Base-by-base conservation (phyloP, 1,284 basidiomycete genomes). In the Quambalaria eucalypti region DNA sequence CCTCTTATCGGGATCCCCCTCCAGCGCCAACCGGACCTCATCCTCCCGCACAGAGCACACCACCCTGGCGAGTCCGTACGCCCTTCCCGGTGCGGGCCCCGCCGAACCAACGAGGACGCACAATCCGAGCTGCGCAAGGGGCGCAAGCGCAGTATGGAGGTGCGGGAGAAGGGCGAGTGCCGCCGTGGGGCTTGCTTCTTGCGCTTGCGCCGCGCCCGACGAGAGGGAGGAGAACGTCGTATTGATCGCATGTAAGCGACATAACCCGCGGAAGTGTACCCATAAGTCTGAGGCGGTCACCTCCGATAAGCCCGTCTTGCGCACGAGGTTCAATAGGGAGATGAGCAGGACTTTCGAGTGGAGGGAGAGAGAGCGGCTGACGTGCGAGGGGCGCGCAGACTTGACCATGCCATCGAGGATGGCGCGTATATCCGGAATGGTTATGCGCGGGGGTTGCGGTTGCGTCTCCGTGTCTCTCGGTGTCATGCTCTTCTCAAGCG, bases 361-460 rank as follows among this genome's bases (percentile, higher is more conserved):
- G 23, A 70, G 55, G 2, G 68, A 55, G 2, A 75, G 51, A 7
- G 62, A 62, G 21, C 61, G 54, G 12, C 16, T 14, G 39, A 74
- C 65, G 54, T 73, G 70, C 9, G 60, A 57, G 0, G 61, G 86
- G 0, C 87, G 88, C 1, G 92, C 90, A 57, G 87, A 90, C 62
- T 88, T 89, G 67, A 91, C 89, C 87, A 97, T 90, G 28, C 84
- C 83, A 68, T 85, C 84, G 59, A 93, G 86, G 16, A 97, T 88
- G 39, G 84, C 82, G 62, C 82, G 83, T 65, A 95, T 85, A 62
- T 95, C 87, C 26, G 81, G 81, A 1, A 84, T 83, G 21, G 81
- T 81, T 9, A 90, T 89, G 0, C 83, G 79, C 31, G 28, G 72
- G 57, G 16, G 12, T 9, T 26, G 23, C 16, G 12, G 19, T 19